These are phyloP conservation scores for Oemleria cerasiformis DNA, from an alignment of 306 rosid genomes.

Conservation along the genomic window DNA sequence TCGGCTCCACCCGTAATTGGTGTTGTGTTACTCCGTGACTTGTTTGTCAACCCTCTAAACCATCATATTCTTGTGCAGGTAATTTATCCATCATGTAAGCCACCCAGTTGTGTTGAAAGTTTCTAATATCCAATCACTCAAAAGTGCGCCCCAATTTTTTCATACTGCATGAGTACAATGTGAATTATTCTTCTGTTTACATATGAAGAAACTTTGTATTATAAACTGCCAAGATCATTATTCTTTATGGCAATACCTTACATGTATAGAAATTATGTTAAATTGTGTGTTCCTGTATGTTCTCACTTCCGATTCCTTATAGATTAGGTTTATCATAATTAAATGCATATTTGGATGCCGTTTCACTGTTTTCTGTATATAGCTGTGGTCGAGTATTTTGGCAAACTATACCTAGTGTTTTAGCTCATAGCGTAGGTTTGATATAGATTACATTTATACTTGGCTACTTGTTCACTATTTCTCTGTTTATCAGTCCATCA, in stretches of 20 bases:
- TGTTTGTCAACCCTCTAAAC: not conserved
- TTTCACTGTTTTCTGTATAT: not conserved
- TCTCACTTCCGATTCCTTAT: not conserved
- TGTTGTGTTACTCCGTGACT: not conserved
- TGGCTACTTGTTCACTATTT: not conserved
- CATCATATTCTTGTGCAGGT: not conserved
- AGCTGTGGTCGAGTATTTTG: not conserved
- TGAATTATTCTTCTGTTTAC: not conserved
- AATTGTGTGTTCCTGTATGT: not conserved
- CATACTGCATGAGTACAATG: not conserved
- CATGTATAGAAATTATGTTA: too few relatives aligned
- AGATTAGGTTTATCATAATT: not conserved
- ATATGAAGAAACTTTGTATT: not conserved
- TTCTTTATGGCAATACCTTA: not conserved
- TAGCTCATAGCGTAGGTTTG: not conserved
- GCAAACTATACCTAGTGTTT: not conserved
- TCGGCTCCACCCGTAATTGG: not conserved
- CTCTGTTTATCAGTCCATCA: not conserved
- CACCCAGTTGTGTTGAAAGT: not conserved
- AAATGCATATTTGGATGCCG: not conserved
- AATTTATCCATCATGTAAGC: not conserved
- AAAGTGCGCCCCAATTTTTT: not conserved
- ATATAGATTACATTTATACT: not conserved
- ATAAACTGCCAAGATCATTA: not conserved
- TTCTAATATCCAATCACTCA: not conserved